These are phyloP conservation scores for Ceratocystiopsis minuta DNA, from an alignment of 2,329 filamentous ascomycete species.

Conservation along the genomic window DNA sequence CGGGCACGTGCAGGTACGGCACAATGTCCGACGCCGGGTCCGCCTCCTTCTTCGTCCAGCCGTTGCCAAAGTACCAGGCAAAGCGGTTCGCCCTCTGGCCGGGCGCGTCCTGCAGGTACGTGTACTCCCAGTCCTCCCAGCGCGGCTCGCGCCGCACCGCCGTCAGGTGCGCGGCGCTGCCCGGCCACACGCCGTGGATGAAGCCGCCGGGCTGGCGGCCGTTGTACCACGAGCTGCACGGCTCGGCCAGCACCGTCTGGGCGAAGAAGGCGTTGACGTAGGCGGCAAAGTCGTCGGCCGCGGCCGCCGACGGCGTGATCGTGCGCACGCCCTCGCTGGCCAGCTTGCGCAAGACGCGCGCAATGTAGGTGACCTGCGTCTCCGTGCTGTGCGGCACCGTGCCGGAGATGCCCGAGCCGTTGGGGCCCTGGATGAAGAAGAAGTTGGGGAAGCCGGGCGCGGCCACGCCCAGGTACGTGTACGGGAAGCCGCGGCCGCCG, in stretches of 20 bases:
- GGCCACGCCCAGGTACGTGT: conserved; percentile 20
- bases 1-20: conserved; percentile 27
- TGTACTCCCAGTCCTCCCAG: conserved; percentile 18
- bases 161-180: conserved; percentile 12
- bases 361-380: conserved; percentile 20
- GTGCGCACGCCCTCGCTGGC: conserved; percentile 28
- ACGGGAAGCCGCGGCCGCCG: conserved; percentile 36
- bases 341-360: conserved; percentile 29
- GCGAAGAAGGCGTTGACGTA: conserved; percentile 15
- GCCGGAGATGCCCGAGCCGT: conserved; percentile 6
- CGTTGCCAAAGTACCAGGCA: conserved; percentile 28
- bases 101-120: conserved; percentile 16
- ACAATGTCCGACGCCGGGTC: conserved; percentile 21
- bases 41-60: conserved; percentile 23
- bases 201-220: conserved; percentile 12
- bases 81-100: conserved; percentile 6
- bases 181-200: conserved; percentile 13
- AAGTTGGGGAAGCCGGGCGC: conserved; percentile 18
- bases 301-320: conserved; percentile 6
- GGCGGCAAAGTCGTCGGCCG: conserved; percentile 13
- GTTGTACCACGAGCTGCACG: conserved; percentile 17
- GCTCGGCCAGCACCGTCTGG: conserved; percentile 15
- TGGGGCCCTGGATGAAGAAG: conserved; percentile 13
- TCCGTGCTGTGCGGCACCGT: conserved; percentile 8
- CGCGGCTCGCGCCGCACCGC: conserved; percentile 13